Evolutionary conservation across 1,139 yeast species (phyloP).

Genomic region (Hyphopichia wangnamkhiaoensis): DNA sequence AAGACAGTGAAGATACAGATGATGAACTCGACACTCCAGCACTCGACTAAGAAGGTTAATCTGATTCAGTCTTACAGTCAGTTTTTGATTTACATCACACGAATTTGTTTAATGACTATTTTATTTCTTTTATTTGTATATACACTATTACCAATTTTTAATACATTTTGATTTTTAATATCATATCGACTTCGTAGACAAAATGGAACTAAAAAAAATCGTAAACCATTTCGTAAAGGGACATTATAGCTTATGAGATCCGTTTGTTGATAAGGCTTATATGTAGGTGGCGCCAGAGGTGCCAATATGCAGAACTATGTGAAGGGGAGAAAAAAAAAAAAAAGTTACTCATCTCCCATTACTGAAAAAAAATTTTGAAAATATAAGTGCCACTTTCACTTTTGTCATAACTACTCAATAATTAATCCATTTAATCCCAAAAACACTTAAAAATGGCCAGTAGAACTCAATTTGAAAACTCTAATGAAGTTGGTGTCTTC

Average conservation of each 20-base stretch:
- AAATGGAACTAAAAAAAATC: no score
- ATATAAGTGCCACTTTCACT: not conserved
- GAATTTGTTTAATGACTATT: not conserved
- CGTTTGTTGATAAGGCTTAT: no score
- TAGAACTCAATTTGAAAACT: slow-evolving; percentile 83
- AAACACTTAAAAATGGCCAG: slow-evolving; percentile 35
- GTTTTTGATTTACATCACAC: not conserved
- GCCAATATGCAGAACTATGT: not conserved
- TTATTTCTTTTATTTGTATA: not conserved
- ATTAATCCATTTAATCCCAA: not conserved
- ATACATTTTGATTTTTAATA: no score
- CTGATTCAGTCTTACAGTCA: not conserved
- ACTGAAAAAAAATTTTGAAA: not conserved
- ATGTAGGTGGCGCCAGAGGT: no score
- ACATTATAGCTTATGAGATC: no score
- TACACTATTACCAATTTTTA: no score
- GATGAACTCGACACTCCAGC: slow-evolving; percentile 30
- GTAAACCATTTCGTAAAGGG: no score
- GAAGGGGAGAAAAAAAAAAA: not conserved
- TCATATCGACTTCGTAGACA: no score
- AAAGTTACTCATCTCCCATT: slow-evolving; percentile 2
- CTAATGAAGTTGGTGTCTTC: slow-evolving; percentile 98
- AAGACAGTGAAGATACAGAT: slow-evolving; percentile 56
- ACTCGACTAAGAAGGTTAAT: slow-evolving; percentile 7
- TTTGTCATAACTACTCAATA: not conserved